Evolutionary conservation across 2,329 filamentous ascomycete species (phyloP), one percentile per base, ranked within the genome.

Genomic region (Ophiognomonia clavigignenti-juglandacearum): DNA sequence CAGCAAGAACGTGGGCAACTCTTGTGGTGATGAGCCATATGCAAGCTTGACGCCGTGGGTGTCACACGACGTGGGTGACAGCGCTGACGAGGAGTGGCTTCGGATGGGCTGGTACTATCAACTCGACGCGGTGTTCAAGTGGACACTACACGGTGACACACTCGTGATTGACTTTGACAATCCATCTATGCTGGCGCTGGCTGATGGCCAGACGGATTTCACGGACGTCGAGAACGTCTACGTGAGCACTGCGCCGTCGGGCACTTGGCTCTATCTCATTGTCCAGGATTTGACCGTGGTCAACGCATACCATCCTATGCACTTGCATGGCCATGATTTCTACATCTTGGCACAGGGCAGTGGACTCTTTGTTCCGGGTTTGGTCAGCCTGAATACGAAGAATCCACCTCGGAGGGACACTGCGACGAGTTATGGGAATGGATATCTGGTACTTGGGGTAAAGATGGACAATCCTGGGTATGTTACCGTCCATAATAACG

Each of bases 291-390:
- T 38, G 13, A 43, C 40, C 9, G 11, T 48, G 4, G 53, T 50
- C 14, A 43, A 48, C 7, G 54, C 45, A 4, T 53, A 67, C 22
- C 71, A 74, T 53, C 70, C 71, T 1, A 69, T 73, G 57, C 73
- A 76, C 59, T 59, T 77, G n/a, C n/a, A n/a, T n/a, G n/a, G n/a
- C n/a, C n/a, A n/a, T n/a, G n/a, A n/a, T n/a, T n/a, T n/a, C n/a
- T 69, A 65, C 52, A 57, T 75, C 14, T 54, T 76, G 7, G 59
- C 62, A 19, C 46, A 64, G 58, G 58, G 57, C 23, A 38, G 48
- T 27, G 50, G 57, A 23, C 3, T 41, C 19, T 59, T 45, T 39
- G 48, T 45, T 47, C 45, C 48, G 39, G 43, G n/a, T 39, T 35
- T 39, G 10, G 31, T 54, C 16, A 31, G 34, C 5, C 48, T 59